Base-by-base conservation (phyloP, 2,329 filamentous ascomycete species). In the Periconia digitata region DNA sequence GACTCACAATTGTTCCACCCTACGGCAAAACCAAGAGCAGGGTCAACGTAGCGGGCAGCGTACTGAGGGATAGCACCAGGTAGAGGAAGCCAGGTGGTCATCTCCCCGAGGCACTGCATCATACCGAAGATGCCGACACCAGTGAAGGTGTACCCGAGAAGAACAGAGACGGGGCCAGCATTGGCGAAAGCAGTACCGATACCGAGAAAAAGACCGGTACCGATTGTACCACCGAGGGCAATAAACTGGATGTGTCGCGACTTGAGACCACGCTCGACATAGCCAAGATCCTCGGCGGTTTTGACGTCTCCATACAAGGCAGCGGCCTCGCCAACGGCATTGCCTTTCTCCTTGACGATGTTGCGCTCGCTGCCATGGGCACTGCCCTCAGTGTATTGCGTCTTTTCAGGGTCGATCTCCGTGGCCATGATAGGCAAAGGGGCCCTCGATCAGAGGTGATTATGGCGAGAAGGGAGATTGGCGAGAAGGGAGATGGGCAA, bases 191-290 rank as follows among this genome's bases (percentile, higher is more conserved):
- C 65, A 40, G 23, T 57, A 13, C 62, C 65, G 38, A 69, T 69
- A 62, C 65, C 63, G 20, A 69, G 59, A 53, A 69, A 69, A 8
- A 69, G 60, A 61, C 65, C 66, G 16, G 66, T 69, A 46, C 66
- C 59, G 32, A 84, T 83, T 4, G 79, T 81, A 48, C 81, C 80
- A 46, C 80, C 80, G 13, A 84, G 73, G 13, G 81, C 81, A 58
- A 85, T 84, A 60, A 83, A 81, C 52, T 82, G 74, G 43, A 83
- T 79, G 62, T 83, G 80, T 54, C 79, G 74, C 32, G 77, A 78
- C 61, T 79, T 79, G 47, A 78, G 67, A 41, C 71, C 77, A 72
- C 78, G 66, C 55, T 71, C 60, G 37, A 80, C 78, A 57, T 80
- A 80, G 32, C 78, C 77, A 61, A 74, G 76, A 52, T 78, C 67